phyloP scores from a whole-genome alignment of 306 rosid species.

The Dalbergia oliveri region DNA sequence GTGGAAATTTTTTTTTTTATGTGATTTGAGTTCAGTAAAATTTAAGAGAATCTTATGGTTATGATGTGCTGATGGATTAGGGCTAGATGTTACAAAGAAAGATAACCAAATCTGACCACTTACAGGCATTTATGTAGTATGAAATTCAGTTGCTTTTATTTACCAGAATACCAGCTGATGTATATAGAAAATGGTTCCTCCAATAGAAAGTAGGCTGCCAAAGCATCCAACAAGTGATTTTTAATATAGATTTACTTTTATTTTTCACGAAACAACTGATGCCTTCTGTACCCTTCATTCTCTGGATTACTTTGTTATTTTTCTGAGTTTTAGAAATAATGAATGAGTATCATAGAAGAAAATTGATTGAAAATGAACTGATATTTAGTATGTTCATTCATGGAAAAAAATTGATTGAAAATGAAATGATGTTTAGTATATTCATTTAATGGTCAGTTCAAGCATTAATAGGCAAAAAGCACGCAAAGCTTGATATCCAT shows the following conservation, averaged over 20 bases:
- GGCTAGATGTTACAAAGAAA: not conserved
- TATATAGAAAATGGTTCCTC: slow-evolving; percentile 1
- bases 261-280: not conserved
- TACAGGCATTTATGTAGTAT: not conserved
- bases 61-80: not conserved
- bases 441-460: not conserved
- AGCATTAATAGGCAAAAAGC: not conserved
- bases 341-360: too few species aligned
- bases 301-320: not conserved
- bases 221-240: slow-evolving; percentile 34
- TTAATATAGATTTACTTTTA: not conserved
- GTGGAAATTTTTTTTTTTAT: not conserved
- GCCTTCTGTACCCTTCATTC: slow-evolving; percentile 4
- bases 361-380: not conserved
- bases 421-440: not conserved
- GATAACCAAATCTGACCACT: not conserved
- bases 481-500: not conserved
- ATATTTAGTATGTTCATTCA: not conserved
- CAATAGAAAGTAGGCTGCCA: not conserved
- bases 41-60: slow-evolving; percentile 10
- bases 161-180: not conserved
- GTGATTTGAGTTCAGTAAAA: not conserved
- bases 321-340: too few species aligned
- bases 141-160: not conserved
- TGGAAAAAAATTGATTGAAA: too few species aligned